phyloP scores from a whole-genome alignment of 169 alveolate genomes.

The Perkinsus olseni region DNA sequence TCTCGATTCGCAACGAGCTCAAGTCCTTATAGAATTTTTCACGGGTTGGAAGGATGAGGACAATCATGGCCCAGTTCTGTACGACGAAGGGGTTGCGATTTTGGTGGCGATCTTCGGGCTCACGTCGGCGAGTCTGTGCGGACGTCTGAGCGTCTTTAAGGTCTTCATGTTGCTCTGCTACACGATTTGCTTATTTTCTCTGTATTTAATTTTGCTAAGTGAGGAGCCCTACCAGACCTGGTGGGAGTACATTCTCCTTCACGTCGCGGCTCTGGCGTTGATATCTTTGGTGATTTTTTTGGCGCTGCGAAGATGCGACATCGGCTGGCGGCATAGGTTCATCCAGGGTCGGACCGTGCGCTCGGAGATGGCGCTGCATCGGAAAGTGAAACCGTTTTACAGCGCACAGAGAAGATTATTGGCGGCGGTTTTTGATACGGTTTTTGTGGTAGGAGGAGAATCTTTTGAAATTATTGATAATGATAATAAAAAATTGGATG shows the following conservation, averaged over 20 bases:
- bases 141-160: background rate
- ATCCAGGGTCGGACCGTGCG: background rate
- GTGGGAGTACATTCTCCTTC: background rate
- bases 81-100: background rate
- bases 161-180: background rate
- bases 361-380: background rate
- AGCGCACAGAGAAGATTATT: background rate
- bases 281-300: background rate
- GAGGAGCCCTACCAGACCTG: background rate
- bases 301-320: background rate
- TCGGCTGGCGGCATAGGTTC: background rate
- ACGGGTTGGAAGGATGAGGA: background rate
- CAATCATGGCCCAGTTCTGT: background rate
- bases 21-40: background rate
- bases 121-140: background rate
- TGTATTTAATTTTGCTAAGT: background rate
- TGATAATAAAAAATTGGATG: background rate
- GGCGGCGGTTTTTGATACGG: background rate
- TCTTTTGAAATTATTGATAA: background rate
- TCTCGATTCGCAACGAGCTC: background rate
- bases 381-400: background rate
- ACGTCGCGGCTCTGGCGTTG: background rate
- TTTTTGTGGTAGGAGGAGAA: background rate
- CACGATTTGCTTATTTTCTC: background rate
- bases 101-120: background rate